Evolutionary conservation across 1,284 basidiomycete genomes (phyloP).

Genomic region (Rhodotorula glutinis): DNA sequence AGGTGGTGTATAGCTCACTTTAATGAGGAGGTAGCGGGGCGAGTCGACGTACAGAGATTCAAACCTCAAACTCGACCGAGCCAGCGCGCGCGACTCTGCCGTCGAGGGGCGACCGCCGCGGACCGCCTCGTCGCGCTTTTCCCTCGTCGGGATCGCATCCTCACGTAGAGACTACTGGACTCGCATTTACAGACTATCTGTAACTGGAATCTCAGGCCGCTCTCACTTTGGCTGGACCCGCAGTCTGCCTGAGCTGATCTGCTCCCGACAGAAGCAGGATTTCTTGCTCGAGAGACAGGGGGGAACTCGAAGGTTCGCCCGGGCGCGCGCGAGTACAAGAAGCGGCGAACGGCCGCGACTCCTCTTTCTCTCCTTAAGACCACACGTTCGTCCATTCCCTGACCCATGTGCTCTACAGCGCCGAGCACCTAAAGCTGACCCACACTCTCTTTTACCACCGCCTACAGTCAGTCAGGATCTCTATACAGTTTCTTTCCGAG

Average conservation of each 20-base stretch:
- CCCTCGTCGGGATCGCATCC: too few relatives aligned
- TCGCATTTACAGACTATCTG: too few relatives aligned
- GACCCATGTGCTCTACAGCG: neutral
- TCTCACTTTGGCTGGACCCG: too few relatives aligned
- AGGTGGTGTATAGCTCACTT: neutral
- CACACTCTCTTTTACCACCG: neutral
- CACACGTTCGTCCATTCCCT: constrained; percentile 18
- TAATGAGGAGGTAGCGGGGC: constrained; percentile 3
- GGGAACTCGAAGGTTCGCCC: neutral
- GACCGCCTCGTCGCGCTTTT: too few relatives aligned
- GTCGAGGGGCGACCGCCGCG: too few relatives aligned
- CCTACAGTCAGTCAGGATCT: constrained; percentile 24
- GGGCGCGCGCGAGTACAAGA: constrained; percentile 4
- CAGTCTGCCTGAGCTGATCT: too few relatives aligned
- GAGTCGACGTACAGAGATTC: neutral
- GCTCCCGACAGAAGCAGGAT: neutral
- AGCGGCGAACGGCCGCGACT: neutral
- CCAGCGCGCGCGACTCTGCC: neutral
- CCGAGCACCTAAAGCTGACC: neutral
- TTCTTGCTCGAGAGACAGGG: constrained; percentile 5
- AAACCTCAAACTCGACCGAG: neutral
- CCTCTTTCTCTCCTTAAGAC: constrained; percentile 15
- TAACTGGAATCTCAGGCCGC: too few relatives aligned
- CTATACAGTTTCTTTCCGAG: constrained; percentile 25
- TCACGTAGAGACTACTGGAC: too few relatives aligned